Evolutionary conservation across 371 early-diverging fungal species (phyloP).

Genomic region (Dinochytrium kinnereticum): DNA sequence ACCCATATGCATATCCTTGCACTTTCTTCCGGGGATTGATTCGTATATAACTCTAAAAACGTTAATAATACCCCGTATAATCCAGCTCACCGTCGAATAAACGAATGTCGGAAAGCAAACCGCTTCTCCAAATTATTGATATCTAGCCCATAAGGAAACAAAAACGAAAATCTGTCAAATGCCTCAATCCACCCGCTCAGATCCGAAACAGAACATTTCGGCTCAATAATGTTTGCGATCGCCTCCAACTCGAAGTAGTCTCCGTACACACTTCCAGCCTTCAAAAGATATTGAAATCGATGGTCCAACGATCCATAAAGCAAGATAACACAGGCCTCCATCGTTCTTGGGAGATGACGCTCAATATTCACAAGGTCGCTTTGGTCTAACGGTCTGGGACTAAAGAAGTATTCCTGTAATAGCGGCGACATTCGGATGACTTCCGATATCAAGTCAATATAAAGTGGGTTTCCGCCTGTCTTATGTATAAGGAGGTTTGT

Average conservation of each 20-base stretch:
- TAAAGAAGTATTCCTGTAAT: background rate
- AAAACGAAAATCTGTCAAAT: conserved; percentile 6
- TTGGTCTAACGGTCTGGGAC: background rate
- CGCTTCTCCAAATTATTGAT: background rate
- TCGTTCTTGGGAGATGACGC: background rate
- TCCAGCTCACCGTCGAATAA: background rate
- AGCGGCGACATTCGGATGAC: background rate
- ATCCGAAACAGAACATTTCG: background rate
- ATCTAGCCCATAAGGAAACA: background rate
- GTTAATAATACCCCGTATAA: background rate
- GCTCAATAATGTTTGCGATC: background rate
- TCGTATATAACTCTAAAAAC: background rate
- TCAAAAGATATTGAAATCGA: conserved; percentile 3
- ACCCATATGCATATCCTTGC: conserved; percentile 3
- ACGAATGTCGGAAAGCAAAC: background rate
- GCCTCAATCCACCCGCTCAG: conserved; percentile 1
- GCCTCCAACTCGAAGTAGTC: background rate
- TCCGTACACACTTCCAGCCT: conserved; percentile 11
- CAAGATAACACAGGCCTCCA: background rate
- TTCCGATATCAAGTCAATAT: background rate
- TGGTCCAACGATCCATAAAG: conserved; percentile 9
- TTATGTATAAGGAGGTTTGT: background rate
- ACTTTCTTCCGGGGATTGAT: background rate
- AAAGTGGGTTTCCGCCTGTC: conserved; percentile 6
- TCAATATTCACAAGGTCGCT: background rate